Percentiles rank a stretch among this genome's conserved stretches.
phyloP scores from a whole-genome alignment of 208 protist species.

The Crithidia sp. region DNA sequence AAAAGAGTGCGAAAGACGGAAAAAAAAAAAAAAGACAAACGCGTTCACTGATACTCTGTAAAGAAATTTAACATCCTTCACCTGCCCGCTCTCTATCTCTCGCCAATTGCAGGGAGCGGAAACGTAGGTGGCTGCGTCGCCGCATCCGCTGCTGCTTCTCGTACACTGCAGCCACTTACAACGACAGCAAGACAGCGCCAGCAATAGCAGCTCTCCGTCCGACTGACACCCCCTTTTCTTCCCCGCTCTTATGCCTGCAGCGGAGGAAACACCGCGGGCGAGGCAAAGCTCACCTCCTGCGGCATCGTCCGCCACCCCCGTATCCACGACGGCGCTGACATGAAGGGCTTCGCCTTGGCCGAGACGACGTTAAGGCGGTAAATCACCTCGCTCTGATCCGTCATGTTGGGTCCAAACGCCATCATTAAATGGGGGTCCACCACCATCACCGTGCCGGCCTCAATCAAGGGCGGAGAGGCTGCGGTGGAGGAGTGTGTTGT shows the following conservation, averaged over 20 bases:
- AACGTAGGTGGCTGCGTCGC: too few species aligned
- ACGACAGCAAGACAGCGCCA: too few species aligned
- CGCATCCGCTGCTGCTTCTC: too few species aligned
- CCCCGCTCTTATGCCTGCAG: constrained; percentile 32
- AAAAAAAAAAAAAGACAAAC: not conserved
- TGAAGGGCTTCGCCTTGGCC: constrained; percentile 50
- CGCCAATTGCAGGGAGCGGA: too few species aligned
- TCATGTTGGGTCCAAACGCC: constrained; percentile 76
- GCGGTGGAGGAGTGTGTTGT: not conserved
- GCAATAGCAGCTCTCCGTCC: too few species aligned
- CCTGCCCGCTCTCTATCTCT: too few species aligned
- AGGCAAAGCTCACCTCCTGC: constrained; percentile 72
- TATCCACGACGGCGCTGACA: constrained; percentile 81
- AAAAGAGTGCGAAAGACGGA: too few species aligned
- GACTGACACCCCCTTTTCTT: too few species aligned
- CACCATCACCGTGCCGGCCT: constrained; percentile 70
- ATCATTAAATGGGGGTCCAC: constrained; percentile 86
- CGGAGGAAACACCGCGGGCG: constrained; percentile 78
- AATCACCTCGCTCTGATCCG: constrained; percentile 49
- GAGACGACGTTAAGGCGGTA: constrained; percentile 75
- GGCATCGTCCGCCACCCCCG: constrained; percentile 76
- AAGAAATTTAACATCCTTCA: too few species aligned
- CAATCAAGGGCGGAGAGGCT: constrained; percentile 23
- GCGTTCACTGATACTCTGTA: not conserved
- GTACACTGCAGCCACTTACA: too few species aligned